Base-by-base conservation (phyloP, 192 early-diverging fungal species). In the Bifiguratus adelaidae region DNA sequence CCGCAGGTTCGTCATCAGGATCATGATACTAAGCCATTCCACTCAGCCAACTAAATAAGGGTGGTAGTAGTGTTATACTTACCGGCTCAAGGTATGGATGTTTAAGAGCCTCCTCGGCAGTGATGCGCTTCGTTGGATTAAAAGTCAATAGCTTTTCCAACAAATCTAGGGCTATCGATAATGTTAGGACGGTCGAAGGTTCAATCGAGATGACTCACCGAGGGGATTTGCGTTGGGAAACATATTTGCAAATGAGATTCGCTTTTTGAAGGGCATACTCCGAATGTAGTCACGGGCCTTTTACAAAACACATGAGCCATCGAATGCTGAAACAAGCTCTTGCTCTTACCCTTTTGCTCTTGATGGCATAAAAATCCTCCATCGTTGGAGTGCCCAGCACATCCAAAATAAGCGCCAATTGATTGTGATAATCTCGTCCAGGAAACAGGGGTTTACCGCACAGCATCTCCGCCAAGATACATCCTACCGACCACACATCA, bases 331-430 rank as follows among this genome's bases (percentile, higher is more conserved):
- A 33, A 33, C n/a, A 33, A 9, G 32, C 32, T n/a, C 8, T 8
- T 56, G 21, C 2, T 44, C 35, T 30, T 65, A 70, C 68, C 47
- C 84, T 76, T 48, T 69, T 60, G 55, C 78, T 82, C 58, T 82
- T 86, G 63, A 86, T 86, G 22, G 78, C 81, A 55, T 81, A 75
- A 55, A 79, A 92, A 53, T 70, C 89, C 53, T 76, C 88, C 71
- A 78, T 93, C 60, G 73, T 88, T n/a, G 97, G 97, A 35, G 97
- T 99, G 25, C 97, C 97, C 32, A 97, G 68, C 12, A 99, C 74
- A 41, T 95, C 89, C 47, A 97, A 80, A 37, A 99, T 97, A 41
- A 92, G 76, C 52, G 89, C 85, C 21, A 99, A 67, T 73, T 99
- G 97, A 52, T 97, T 86, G 52, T 97, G 88, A 67, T 98, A 88